These are phyloP conservation scores for Paspalum notatum DNA, from an alignment of 176 grass and related monocot genomes.

Conservation along the genomic window DNA sequence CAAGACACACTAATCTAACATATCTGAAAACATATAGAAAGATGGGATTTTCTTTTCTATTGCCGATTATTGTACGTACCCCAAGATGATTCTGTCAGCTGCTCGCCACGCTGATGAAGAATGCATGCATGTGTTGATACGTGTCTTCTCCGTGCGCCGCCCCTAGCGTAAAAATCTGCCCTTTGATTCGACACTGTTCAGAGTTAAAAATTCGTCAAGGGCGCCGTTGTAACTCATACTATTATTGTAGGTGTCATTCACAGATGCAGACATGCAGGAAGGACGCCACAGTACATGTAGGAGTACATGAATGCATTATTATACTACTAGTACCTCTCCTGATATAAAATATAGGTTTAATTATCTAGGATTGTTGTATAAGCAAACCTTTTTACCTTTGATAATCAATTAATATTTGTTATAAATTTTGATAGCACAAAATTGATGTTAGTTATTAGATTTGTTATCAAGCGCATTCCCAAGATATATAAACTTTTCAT, in stretches of 20 bases:
- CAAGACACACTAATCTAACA: slow-evolving; percentile 47
- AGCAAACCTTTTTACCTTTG: neutral
- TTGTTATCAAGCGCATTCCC: too few species aligned
- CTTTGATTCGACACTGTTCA: slow-evolving; percentile 20
- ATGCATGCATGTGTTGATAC: neutral
- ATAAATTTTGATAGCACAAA: neutral
- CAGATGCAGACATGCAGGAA: neutral
- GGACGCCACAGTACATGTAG: too few species aligned
- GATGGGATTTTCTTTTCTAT: slow-evolving; percentile 45
- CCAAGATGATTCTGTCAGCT: slow-evolving; percentile 8
- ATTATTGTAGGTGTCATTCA: slow-evolving; percentile 11
- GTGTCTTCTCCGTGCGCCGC: slow-evolving; percentile 1
- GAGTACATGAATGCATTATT: slow-evolving; percentile 25
- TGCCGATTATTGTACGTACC: slow-evolving; percentile 8
- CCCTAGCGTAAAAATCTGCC: slow-evolving; percentile 1
- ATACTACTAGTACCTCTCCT: neutral
- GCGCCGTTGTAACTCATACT: slow-evolving; percentile 25
- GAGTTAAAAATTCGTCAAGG: slow-evolving; percentile 29
- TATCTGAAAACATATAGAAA: slow-evolving; percentile 35
- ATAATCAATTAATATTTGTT: neutral
- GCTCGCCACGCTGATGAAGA: neutral
- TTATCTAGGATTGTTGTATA: neutral
- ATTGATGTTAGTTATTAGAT: neutral
- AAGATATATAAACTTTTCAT: too few species aligned
- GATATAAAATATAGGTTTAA: neutral